Percentiles rank a stretch among this genome's conserved stretches.
Conservation (phyloP, 495 filamentous ascomycete genomes). For the Penicillium atrosanguineum region DNA sequence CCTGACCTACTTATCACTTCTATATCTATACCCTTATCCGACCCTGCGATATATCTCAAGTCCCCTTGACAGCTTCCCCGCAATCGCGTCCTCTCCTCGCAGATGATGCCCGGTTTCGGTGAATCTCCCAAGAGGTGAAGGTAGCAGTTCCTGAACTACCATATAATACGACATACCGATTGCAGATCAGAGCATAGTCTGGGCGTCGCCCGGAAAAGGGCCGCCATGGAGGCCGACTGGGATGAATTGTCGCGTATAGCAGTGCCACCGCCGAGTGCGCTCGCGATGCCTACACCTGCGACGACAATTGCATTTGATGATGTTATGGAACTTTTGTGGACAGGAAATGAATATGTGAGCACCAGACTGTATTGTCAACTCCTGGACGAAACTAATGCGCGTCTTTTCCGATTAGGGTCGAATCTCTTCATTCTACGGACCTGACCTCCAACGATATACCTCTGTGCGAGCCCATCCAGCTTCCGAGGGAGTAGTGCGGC, state of each 20-base stretch:
- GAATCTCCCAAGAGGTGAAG: conserved; percentile 32
- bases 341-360: conserved; percentile 82
- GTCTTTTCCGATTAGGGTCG: conserved; percentile 58
- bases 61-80: conserved; percentile 35
- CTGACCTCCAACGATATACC: conserved; percentile 75
- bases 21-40: neutral
- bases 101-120: conserved; percentile 38
- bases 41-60: neutral
- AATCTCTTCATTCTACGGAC: conserved; percentile 79
- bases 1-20: neutral
- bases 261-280: conserved; percentile 63
- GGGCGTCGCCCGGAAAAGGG: conserved; percentile 14
- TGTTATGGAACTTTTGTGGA: conserved; percentile 85
- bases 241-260: conserved; percentile 67
- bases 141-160: conserved; percentile 13
- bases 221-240: conserved; percentile 50
- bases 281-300: conserved; percentile 61
- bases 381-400: neutral
- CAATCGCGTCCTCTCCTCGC: conserved; percentile 36
- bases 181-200: neutral
- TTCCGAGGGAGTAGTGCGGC: conserved; percentile 68
- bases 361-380: neutral
- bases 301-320: conserved; percentile 83
- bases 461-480: conserved; percentile 69
- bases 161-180: neutral